Conservation (phyloP, 2,329 filamentous ascomycete species). For the Claviceps sp. region DNA sequence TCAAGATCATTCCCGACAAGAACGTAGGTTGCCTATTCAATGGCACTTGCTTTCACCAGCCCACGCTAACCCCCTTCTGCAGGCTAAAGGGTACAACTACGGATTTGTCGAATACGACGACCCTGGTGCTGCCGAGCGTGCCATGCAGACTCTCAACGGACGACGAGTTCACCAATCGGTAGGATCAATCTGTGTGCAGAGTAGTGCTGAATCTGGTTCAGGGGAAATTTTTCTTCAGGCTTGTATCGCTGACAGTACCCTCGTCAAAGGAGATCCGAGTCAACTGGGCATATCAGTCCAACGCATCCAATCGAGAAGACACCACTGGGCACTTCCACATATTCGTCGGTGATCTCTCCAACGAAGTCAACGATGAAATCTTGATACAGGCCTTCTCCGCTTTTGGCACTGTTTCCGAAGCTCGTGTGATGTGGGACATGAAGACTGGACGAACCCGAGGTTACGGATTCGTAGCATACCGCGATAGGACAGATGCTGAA, state of each 20-base stretch:
- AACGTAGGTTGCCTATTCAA: conserved; percentile 57
- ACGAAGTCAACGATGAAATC: conserved; percentile 96
- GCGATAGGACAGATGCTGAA: conserved; percentile 84
- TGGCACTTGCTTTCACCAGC: conserved; percentile 2
- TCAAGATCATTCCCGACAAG: conserved; percentile 99
- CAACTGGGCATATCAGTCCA: conserved; percentile 99
- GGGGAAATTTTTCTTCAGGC: background rate
- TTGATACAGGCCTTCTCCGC: conserved; percentile 88
- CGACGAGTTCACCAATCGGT: conserved; percentile 91
- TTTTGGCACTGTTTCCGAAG: conserved; percentile 91
- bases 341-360: conserved; percentile 93
- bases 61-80: conserved; percentile 21
- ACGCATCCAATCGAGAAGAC: conserved; percentile 87
- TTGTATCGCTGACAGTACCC: conserved; percentile 8
- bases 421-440: conserved; percentile 99
- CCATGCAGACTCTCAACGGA: conserved; percentile 94
- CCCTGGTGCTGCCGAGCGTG: conserved; percentile 86
- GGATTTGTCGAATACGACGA: conserved; percentile 99
- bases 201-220: background rate
- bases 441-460: conserved; percentile 96
- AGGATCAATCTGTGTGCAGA: conserved; percentile 13
- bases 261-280: conserved; percentile 77
- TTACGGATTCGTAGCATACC: conserved; percentile 96
- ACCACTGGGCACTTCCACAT: conserved; percentile 98
- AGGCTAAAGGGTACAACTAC: conserved; percentile 97